Base-by-base conservation (phyloP, 2,329 filamentous ascomycete genomes). In the Penicillium sp. region DNA sequence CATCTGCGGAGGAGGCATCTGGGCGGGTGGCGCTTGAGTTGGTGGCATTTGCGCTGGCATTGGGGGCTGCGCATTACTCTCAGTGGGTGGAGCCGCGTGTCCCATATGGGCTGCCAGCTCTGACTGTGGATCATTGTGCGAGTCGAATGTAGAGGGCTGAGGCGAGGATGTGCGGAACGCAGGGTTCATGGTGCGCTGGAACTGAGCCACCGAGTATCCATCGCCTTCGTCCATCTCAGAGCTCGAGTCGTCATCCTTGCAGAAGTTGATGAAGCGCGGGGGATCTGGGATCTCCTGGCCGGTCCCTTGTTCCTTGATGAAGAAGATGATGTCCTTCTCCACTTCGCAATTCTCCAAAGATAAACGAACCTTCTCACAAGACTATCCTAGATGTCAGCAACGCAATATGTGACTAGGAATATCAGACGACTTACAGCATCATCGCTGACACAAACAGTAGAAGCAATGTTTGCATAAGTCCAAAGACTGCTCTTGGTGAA, bases 231-330 rank as follows among this genome's bases (percentile, higher is more conserved):
- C 93, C 10, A 83, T 80, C 58, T 94, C 90, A 1, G 93, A 97
- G 62, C 86, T 85, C 36, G 84, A 86, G 64, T 99, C 94, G 50
- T 87, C 78, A 36, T 93, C 94, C 10, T 94, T 88, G 72, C 91
- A 95, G 73, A 97, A 99, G 78, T 99, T 97, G 84, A 99, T 97
- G 73, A 97, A 99, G 73, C 92, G 97, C 41, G 94, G 94, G 22
- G 94, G 86, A 72, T 97, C 94, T 1, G 94, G 95, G 44, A 99
- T 99, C 72, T 99, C 95, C 73, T 97, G 93, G 5, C 94, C 92
- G 3, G 94, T 99, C 21, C 93, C 93, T 60, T 78, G 84, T 45
- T 96, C 92, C 58, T 83, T 88, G 75, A 99, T 99, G 77, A 99
- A 99, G 58, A 75, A 79, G 21, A 85, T 77, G 58, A 99, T 97